Evolutionary conservation across 345 rosid species (phyloP).

Genomic region (Gossypium anomalum): DNA sequence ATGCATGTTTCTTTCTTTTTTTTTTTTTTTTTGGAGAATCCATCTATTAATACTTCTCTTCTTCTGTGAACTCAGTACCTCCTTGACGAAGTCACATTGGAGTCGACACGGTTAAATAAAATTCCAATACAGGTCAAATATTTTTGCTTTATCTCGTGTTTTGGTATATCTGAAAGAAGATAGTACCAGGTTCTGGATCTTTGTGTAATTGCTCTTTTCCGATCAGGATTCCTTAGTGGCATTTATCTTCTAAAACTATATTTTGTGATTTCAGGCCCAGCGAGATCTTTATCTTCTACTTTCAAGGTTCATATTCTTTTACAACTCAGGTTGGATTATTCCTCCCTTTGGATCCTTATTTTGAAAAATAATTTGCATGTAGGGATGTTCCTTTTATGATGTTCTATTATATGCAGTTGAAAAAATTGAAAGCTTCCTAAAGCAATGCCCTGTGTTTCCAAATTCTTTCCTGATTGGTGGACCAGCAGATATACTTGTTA

Average conservation of each 20-base stretch:
- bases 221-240: not conserved
- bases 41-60: not conserved
- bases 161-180: not conserved
- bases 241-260: not conserved
- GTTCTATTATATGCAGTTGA: conserved; percentile 50
- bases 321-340: conserved; percentile 60
- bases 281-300: conserved; percentile 75
- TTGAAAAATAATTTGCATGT: not conserved
- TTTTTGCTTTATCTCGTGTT: not conserved
- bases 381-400: conserved; percentile 10
- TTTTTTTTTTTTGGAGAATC: not conserved
- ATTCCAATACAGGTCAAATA: conserved; percentile 74
- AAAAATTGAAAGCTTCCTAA: conserved; percentile 67
- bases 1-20: not conserved
- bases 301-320: conserved; percentile 87
- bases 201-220: not conserved
- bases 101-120: conserved; percentile 50
- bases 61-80: conserved; percentile 56
- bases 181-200: conserved; percentile 1
- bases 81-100: conserved; percentile 82
- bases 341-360: not conserved
- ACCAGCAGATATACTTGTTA: conserved; percentile 84
- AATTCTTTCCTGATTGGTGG: conserved; percentile 89
- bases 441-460: conserved; percentile 67
- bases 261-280: conserved; percentile 57